Evolutionary conservation across 331 rosid genomes (phyloP), one percentile per base, ranked within the genome.

Genomic region (Telfairia occidentalis): DNA sequence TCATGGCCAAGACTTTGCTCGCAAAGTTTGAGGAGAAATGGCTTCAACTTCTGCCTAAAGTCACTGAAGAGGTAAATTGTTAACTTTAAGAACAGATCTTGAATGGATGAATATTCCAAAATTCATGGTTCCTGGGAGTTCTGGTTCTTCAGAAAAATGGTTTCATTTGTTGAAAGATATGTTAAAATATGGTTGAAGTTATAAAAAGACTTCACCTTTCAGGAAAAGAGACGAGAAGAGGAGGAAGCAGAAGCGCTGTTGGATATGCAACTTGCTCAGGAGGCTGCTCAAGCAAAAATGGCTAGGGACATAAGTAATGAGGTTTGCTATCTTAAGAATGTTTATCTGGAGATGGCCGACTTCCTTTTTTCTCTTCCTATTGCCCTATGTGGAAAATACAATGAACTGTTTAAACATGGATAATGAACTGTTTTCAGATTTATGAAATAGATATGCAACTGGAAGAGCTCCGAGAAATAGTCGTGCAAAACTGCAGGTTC

Each of bases 11-110:
- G 81, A 88, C 96, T 52, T 87, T 93, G 85, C 77, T 93, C 85
- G 90, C 76, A 28, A 93, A 85, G 78, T 89, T 91, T 79, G 98
- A 91, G 88, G 98, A 93, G 85, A 94, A 89, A 84, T 91, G 98
- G 98, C 83, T 86, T 78, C 91, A 82, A 78, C 83, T 91, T 82
- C 84, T 91, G 78, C 97, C 98, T 38, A 94, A 86, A 85, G 95
- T 94, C 79, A 83, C 87, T 37, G 97, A 94, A 84, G 97, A 91
- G 97, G 96, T 90, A 86, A 77, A 60, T 61, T 59, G 46, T 45
- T 69, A 70, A 34, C 30, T 52, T 37, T 57, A 23, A 57, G 55
- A 42, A 21, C 24, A 10, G 37, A 46, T 71, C 26, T 26, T 15
- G 4, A 46, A 45, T 46, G 37, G 28, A 16, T 71, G 24, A 26